Evolutionary conservation across 148 eudicot species (phyloP).

Genomic region (Chenopodium suecicum): DNA sequence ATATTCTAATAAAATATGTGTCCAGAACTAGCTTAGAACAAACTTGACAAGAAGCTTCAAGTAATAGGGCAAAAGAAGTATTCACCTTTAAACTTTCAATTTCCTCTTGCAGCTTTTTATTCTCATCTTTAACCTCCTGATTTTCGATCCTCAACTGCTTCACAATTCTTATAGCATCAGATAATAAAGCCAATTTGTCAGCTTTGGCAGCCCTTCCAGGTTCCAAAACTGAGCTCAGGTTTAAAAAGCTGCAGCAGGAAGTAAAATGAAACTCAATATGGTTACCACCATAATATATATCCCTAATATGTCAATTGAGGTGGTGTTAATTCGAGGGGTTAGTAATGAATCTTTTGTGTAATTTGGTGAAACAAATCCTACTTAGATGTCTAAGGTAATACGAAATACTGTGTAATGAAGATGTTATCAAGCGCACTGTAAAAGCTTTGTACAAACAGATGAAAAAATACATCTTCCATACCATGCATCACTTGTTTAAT

Average conservation of each 20-base stretch:
- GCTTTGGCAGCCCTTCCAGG: slow-evolving; percentile 73
- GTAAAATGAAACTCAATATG: background rate
- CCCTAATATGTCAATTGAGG: background rate
- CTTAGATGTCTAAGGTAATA: background rate
- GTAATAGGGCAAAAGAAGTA: background rate
- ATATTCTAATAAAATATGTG: background rate
- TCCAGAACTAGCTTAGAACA: background rate
- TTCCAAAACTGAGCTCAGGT: slow-evolving; percentile 67
- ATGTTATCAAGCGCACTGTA: too few species aligned
- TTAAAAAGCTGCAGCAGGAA: slow-evolving; percentile 54
- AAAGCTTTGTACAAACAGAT: too few species aligned
- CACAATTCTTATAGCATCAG: slow-evolving; percentile 67
- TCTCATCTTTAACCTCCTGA: slow-evolving; percentile 56
- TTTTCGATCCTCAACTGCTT: slow-evolving; percentile 63
- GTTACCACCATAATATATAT: background rate
- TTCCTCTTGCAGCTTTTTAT: slow-evolving; percentile 65
- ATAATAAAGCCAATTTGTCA: slow-evolving; percentile 75
- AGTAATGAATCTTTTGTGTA: background rate
- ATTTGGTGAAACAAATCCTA: background rate
- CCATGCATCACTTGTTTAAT: background rate
- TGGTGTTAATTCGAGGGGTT: background rate
- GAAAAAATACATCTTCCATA: background rate
- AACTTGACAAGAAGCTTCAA: background rate
- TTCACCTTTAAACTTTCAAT: slow-evolving; percentile 81
- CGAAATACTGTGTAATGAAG: too few species aligned